Evolutionary conservation across 1,139 yeast genomes (phyloP), one percentile per base, ranked within the genome.

Genomic region (Yamadazyma songkhlaensis): DNA sequence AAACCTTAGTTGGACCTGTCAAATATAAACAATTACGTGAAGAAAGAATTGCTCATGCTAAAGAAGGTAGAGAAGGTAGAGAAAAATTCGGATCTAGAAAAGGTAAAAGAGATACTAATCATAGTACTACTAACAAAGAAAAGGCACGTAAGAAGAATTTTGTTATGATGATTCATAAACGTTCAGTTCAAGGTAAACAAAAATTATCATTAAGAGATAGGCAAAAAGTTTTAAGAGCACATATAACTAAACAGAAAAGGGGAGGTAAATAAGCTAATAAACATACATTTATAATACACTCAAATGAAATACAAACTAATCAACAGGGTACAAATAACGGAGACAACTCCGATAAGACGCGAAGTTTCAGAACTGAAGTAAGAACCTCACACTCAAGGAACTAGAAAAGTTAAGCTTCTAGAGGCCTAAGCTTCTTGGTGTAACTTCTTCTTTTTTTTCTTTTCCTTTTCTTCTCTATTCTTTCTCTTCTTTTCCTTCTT

Each of bases 61-160:
- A 72, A 60, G 97, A 89, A 64, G 97, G 97, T 41, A 82, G 89
- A 59, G 96, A 89, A 55, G 98, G 82, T 44, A 79, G 97, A 58
- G 96, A 85, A 41, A 83, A 83, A 60, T 90, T 81, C 54, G 96
- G 97, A 24, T 84, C 96, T 12, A 79, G 82, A 58, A 84, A 80
- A 67, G 95, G 96, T 52, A 81, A 80, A 64, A 78, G 89, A 62
- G 92, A 83, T 32, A 71, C 82, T 25, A 30, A 30, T 14, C 96
- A 84, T 56, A 86, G 96, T 31, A 90, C 97, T 13, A 94, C 99
- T 11, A 92, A 92, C 64, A 81, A 80, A 64, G 97, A 94, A 63
- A 92, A 92, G 79, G 95, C 90, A 14, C 78, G 97, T 61, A 88
- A 88, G 89, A 92, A 92, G 96, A 94, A 92, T 67, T 92, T 89